Base-by-base conservation (phyloP, 352 stramenopile genomes). In the Globisporangium mamillatum region DNA sequence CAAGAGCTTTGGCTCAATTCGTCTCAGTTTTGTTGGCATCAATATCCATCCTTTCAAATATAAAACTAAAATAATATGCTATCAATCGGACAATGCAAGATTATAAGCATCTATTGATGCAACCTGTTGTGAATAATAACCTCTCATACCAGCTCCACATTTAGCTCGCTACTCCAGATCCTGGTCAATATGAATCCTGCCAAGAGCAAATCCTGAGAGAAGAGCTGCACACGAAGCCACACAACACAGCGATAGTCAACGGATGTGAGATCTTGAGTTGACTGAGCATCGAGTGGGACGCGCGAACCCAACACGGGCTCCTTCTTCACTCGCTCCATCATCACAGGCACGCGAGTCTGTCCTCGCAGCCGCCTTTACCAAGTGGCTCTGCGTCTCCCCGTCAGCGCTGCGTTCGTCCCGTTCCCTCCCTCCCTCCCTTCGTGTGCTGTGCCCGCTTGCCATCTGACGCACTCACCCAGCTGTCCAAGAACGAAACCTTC, bases 231-330 rank as follows among this genome's bases (percentile, higher is more conserved):
- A 59, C 25, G 24, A 58, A 60, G 18, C 54, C 1, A 32, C 25
- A 60, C 54, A 38, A 60, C 54, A 29, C 54, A 9, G 14, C 54
- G 16, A 44, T 29, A 41, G 54, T 27, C 18, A 41, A 44, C 16
- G 27, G 41, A 60, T 1, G n/a, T 18, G 12, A 46, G 38, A 46
- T 20, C 20, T 46, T 6, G 54, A 58, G 18, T 41, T n/a, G 27
- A 44, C 27, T 8, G 54, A 18, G 27, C 27, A 59, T 44, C 54
- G 7, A 61, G 55, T 61, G 55, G 55, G 55, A 61, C 55, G 29
- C 29, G 55, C 20, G 29, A 44, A 60, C 27, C 55, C 55, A 60
- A 60, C 55, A 46, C 55, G 48, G 20, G 20, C 20, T 44, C 1
- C 36, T 25, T 16, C 7, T 54, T 22, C 20, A 4, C 48, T 22